Conservation (phyloP, 768 basidiomycete genomes). For the Lentinula lateritia region DNA sequence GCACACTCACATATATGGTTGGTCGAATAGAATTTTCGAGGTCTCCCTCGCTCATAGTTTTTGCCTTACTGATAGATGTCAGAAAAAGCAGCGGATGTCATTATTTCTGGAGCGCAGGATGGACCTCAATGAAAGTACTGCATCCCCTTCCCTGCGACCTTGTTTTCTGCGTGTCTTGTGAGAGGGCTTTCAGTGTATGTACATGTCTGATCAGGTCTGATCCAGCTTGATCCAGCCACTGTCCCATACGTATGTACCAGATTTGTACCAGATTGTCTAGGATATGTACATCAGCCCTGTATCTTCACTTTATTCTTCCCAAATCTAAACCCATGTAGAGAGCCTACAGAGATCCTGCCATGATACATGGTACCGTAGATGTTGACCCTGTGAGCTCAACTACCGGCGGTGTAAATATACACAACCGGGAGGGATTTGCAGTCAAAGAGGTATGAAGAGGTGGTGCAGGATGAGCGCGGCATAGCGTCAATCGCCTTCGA, state of each 20-base stretch:
- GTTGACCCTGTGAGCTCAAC: neutral
- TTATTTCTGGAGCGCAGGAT: conserved; percentile 14
- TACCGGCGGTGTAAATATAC: too few species aligned
- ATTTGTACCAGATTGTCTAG: neutral
- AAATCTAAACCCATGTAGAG: neutral
- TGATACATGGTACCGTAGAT: too few species aligned
- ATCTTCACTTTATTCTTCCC: neutral
- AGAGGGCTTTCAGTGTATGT: too few species aligned
- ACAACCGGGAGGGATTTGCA: too few species aligned
- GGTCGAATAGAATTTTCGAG: neutral
- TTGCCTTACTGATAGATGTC: conserved; percentile 16
- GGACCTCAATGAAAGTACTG: neutral
- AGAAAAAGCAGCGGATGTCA: conserved; percentile 24
- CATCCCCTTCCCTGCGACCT: neutral
- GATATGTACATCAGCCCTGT: neutral
- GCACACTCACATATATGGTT: conserved; percentile 26
- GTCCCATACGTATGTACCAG: neutral
- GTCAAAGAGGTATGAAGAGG: too few species aligned
- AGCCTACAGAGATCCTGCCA: neutral
- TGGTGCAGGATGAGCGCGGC: too few species aligned
- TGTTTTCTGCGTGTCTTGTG: neutral
- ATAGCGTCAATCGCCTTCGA: neutral
- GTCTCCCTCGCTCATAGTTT: neutral
- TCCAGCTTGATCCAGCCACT: neutral
- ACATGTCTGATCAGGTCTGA: neutral